phyloP scores from a whole-genome alignment of 495 filamentous ascomycete genomes.

The Cudoniella acicularis region DNA sequence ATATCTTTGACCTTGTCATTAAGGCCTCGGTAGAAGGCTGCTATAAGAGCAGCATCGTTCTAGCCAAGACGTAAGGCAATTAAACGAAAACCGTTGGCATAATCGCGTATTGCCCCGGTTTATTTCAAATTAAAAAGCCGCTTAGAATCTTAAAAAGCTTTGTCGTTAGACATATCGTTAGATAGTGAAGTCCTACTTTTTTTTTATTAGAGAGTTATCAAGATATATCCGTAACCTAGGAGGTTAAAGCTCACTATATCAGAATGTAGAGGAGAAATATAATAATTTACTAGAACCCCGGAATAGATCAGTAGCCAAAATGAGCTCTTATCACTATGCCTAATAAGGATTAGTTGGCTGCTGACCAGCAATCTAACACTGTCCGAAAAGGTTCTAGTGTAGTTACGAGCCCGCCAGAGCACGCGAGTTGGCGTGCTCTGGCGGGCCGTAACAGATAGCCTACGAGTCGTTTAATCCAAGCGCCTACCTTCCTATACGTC shows the following conservation, averaged over 20 bases:
- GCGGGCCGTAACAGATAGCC: too few species aligned
- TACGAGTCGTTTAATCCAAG: too few species aligned
- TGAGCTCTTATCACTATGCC: too few species aligned
- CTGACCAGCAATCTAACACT: too few species aligned
- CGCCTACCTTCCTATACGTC: too few species aligned
- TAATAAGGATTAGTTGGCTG: too few species aligned
- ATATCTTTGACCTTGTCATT: conserved; percentile 1
- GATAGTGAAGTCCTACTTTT: not conserved
- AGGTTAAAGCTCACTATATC: not conserved
- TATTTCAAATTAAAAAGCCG: not conserved
- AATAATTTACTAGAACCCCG: too few species aligned
- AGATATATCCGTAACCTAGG: not conserved
- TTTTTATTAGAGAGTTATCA: not conserved
- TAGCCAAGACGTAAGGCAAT: not conserved
- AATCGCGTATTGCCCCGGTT: not conserved
- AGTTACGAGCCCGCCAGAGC: too few species aligned
- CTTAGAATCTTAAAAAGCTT: not conserved
- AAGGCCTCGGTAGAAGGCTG: not conserved
- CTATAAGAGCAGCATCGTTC: not conserved
- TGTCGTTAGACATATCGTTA: not conserved
- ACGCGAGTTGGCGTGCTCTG: too few species aligned
- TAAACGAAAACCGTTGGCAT: not conserved
- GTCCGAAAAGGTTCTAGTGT: too few species aligned
- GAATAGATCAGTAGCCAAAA: too few species aligned
- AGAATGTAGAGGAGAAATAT: too few species aligned